These are phyloP conservation scores for Eucalyptus sp. DNA, from an alignment of 345 rosid species.

Conservation along the genomic window DNA sequence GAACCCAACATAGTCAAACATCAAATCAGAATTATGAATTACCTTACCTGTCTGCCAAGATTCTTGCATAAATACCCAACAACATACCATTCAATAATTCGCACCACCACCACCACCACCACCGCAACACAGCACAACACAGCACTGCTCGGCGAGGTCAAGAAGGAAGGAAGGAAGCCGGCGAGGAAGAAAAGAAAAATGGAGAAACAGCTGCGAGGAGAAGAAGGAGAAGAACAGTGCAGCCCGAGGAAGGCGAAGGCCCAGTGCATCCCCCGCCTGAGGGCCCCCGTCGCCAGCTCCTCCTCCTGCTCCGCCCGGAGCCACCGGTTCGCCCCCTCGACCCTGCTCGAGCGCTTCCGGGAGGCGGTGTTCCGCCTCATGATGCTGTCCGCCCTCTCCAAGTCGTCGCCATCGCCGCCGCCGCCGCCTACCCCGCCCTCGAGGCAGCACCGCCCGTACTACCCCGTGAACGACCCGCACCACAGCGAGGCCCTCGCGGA, in stretches of 20 bases:
- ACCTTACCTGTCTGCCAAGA: background rate
- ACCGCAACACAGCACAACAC: background rate
- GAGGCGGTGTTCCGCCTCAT: conserved; percentile 22
- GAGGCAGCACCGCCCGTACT: background rate
- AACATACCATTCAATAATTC: background rate
- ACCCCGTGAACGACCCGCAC: conserved; percentile 14
- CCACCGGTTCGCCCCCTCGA: background rate
- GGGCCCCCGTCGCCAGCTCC: background rate
- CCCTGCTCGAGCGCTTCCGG: conserved; percentile 6
- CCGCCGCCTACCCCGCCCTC: background rate
- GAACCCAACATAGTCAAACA: background rate
- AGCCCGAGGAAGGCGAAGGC: background rate
- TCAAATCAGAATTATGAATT: background rate
- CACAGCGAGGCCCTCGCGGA: conserved; percentile 69
- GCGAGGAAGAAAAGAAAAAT: background rate
- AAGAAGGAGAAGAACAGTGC: background rate
- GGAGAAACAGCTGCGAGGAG: background rate
- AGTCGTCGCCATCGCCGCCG: background rate
- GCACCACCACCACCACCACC: background rate
- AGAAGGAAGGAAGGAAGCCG: background rate
- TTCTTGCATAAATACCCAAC: background rate
- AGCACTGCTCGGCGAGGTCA: background rate
- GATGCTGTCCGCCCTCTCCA: conserved; percentile 63
- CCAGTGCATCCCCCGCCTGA: conserved; percentile 7
- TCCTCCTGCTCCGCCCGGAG: background rate